Evolutionary conservation across 768 basidiomycete species (phyloP).

Genomic region (Lactifluus piperatus): DNA sequence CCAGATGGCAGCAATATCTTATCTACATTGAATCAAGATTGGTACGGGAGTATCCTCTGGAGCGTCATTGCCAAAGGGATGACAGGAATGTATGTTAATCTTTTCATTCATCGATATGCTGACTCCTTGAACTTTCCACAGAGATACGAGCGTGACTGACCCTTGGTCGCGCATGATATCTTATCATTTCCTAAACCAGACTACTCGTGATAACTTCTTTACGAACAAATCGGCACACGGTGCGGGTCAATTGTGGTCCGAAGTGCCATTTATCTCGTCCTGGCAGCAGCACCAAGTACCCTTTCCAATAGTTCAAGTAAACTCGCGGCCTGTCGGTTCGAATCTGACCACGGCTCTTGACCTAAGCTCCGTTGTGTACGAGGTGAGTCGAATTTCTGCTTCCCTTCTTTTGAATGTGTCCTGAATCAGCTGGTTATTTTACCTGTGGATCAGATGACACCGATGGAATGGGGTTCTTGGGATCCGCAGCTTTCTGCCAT

Average conservation of each 20-base stretch:
- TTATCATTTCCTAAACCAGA: slow-evolving; percentile 68
- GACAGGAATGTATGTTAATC: slow-evolving; percentile 39
- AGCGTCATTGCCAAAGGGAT: slow-evolving; percentile 49
- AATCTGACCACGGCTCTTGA: slow-evolving; percentile 34
- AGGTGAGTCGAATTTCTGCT: slow-evolving; percentile 33
- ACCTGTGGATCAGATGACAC: slow-evolving; percentile 51
- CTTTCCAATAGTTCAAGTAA: slow-evolving; percentile 57
- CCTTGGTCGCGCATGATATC: slow-evolving; percentile 57
- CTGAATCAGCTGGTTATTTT: not conserved
- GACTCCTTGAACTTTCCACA: slow-evolving; percentile 21
- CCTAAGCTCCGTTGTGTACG: slow-evolving; percentile 44
- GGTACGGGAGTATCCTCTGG: slow-evolving; percentile 45
- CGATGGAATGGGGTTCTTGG: slow-evolving; percentile 65
- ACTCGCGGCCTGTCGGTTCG: slow-evolving; percentile 42
- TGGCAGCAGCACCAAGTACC: slow-evolving; percentile 46
- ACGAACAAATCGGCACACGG: slow-evolving; percentile 52
- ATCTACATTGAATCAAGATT: slow-evolving; percentile 39
- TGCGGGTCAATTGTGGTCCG: slow-evolving; percentile 65
- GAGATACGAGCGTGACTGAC: slow-evolving; percentile 58
- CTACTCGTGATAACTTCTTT: slow-evolving; percentile 50
- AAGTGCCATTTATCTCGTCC: slow-evolving; percentile 41
- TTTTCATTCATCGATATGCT: not conserved
- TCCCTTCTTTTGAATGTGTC: not conserved
- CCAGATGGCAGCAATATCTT: slow-evolving; percentile 43
- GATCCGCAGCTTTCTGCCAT: slow-evolving; percentile 68